Conservation (phyloP, 306 rosid genomes). For the Styphnolobium japonicum region DNA sequence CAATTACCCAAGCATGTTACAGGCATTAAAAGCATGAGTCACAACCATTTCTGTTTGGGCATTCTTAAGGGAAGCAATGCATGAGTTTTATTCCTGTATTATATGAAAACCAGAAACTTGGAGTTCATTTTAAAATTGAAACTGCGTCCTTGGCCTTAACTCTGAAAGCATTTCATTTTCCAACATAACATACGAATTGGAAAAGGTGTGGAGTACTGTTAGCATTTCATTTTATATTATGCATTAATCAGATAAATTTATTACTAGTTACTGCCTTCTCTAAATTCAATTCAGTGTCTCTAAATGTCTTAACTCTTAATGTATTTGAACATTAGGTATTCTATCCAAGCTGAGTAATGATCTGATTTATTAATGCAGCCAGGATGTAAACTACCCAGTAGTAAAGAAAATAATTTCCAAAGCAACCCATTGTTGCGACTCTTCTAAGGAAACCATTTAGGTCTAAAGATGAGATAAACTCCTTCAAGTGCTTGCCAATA, state of each 20-base stretch:
- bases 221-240: background rate
- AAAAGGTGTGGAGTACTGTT: too few relatives aligned
- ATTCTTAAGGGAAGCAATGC: background rate
- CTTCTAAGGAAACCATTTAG: background rate
- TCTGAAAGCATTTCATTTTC: background rate
- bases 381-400: too few relatives aligned
- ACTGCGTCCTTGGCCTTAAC: background rate
- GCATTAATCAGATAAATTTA: background rate
- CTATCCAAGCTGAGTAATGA: too few relatives aligned
- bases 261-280: background rate
- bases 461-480: background rate
- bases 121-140: background rate
- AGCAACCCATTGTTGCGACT: background rate
- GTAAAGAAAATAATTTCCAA: background rate
- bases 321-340: too few relatives aligned
- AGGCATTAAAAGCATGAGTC: slow-evolving; percentile 20
- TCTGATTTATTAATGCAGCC: too few relatives aligned
- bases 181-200: background rate
- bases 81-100: background rate
- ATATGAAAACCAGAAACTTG: background rate
- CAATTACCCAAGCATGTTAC: slow-evolving; percentile 68
- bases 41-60: background rate
- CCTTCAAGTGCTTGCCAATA: background rate
- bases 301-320: too few relatives aligned
- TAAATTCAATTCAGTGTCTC: background rate